Evolutionary conservation across 768 basidiomycete species (phyloP).

Genomic region (Tylopilus vinaceipallidus): DNA sequence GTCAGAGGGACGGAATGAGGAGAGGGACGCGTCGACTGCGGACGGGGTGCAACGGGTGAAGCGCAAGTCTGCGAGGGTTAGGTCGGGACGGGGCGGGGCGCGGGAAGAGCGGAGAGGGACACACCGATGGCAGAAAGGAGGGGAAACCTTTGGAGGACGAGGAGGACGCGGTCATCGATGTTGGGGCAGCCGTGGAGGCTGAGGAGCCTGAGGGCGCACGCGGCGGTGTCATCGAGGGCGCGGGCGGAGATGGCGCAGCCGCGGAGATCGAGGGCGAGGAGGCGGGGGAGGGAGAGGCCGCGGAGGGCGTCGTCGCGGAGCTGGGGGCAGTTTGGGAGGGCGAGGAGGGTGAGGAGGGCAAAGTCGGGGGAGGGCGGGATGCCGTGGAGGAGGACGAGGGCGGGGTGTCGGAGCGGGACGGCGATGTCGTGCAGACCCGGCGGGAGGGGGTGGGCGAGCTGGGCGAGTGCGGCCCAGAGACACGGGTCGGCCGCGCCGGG

Average conservation of each 20-base stretch:
- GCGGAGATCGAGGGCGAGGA: conserved; percentile 66
- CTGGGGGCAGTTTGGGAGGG: conserved; percentile 52
- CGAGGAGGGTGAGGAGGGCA: conserved; percentile 61
- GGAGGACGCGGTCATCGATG: conserved; percentile 44
- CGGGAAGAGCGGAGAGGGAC: conserved; percentile 21
- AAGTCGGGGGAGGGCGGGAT: conserved; percentile 56
- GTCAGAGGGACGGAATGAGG: conserved; percentile 26
- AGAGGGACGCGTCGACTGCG: conserved; percentile 15
- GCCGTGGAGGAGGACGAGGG: conserved; percentile 54
- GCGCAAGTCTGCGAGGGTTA: conserved; percentile 41
- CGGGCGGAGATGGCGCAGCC: conserved; percentile 48
- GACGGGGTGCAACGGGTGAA: conserved; percentile 42
- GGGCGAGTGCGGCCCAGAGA: conserved; percentile 61
- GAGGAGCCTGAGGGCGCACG: conserved; percentile 60
- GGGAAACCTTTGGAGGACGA: conserved; percentile 46
- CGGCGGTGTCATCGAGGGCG: conserved; percentile 50
- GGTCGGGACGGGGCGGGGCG: conserved; percentile 1
- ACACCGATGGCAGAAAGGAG: conserved; percentile 61
- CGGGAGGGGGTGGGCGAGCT: conserved; percentile 58
- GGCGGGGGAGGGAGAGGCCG: conserved; percentile 45
- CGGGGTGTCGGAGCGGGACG: conserved; percentile 52
- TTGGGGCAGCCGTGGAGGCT: conserved; percentile 51
- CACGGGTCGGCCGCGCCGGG: conserved; percentile 46
- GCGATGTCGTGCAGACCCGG: conserved; percentile 28
- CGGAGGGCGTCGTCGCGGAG: conserved; percentile 58